A percentile compares a stretch with the other conserved stretches of the same genome.
Conservation (phyloP, 345 rosid genomes). For the Syzygium oleosum region DNA sequence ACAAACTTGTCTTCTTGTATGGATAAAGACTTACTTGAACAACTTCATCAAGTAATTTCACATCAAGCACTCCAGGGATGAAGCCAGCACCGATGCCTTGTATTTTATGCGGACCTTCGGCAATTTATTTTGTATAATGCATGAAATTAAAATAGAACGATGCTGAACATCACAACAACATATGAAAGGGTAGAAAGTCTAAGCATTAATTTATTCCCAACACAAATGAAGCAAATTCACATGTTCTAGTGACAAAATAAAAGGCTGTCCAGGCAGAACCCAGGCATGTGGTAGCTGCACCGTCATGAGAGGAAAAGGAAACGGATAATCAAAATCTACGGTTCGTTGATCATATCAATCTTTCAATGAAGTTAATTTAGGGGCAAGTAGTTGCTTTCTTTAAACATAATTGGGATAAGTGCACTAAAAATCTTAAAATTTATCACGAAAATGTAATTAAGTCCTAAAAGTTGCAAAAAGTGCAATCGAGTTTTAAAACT, state of each 20-base stretch:
- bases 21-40: slow-evolving; percentile 21
- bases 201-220: neutral
- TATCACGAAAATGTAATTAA: no score
- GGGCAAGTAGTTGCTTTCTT: neutral
- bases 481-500: no score
- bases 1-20: neutral
- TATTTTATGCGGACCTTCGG: slow-evolving; percentile 29
- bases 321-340: neutral
- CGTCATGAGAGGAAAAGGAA: neutral
- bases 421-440: no score
- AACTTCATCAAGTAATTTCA: slow-evolving; percentile 33
- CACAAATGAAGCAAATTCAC: neutral
- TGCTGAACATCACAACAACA: neutral
- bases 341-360: neutral
- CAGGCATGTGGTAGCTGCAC: neutral
- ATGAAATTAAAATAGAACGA: neutral
- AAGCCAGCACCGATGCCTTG: slow-evolving; percentile 70
- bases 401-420: neutral
- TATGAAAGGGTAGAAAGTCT: neutral
- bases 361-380: neutral
- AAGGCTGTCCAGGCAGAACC: no score
- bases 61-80: slow-evolving; percentile 38
- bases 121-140: slow-evolving; percentile 12
- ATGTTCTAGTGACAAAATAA: no score
- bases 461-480: no score